Base-by-base conservation (phyloP, 2,329 filamentous ascomycete species). In the Talaromyces sp. region DNA sequence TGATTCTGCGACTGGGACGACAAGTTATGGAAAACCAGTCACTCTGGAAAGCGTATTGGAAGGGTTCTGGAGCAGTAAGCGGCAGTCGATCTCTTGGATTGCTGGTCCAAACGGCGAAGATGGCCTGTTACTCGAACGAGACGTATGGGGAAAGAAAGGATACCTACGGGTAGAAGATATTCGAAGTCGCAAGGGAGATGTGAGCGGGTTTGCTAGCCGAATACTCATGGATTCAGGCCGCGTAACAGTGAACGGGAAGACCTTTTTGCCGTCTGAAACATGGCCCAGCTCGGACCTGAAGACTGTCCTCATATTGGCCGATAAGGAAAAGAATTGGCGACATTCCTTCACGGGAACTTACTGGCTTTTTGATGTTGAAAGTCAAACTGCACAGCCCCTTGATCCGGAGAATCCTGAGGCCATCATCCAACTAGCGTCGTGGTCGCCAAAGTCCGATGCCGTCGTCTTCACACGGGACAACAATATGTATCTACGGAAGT, bases 161-260 rank as follows among this genome's bases (percentile, higher is more conserved):
- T 97, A 88, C 68, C 78, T 99, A 58, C 85, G 94, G 1, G 90
- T 97, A 0, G 89, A 96, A 71, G 91, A 97, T 73, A 88, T 99
- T 57, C 85, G 87, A 60, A 82, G 81, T 55, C 77, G 81, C 60
- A 79, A 81, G 52, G 71, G 75, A 8, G 71, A 76, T 3, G 71
- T 70, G 2, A 76, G 77, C 3, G 74, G 79, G 6, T 75, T 79
- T 50, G 78, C 81, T 56, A 83, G 85, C 58, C 87, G 82, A 64
- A 89, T 87, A 0, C 78, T 99, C 68, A 96, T 99, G 86, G 85
- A 91, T 74, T 73, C 83, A 12, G 70, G 78, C 0, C 75, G 71
- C 48, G 91, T 99, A 68, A 72, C 78, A 19, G 87, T 87, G 59
- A 80, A 80, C 9, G 84, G 80, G 11, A 73, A 80, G 56, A 74